phyloP scores from a whole-genome alignment of 2,329 filamentous ascomycete genomes.

The Alternaria arborescens region DNA sequence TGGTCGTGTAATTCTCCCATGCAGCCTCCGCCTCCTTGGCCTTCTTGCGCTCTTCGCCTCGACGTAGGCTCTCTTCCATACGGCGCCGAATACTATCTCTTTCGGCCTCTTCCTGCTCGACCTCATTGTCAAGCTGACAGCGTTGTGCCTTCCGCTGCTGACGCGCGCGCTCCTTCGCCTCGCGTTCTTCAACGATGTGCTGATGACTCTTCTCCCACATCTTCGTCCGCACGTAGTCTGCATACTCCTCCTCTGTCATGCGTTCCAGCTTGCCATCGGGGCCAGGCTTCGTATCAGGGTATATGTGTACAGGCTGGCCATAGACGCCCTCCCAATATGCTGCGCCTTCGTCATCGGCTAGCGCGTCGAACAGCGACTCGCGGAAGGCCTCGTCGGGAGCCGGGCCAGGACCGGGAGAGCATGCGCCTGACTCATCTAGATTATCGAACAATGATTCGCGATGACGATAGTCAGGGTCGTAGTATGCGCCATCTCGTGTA shows the following conservation, averaged over 20 bases:
- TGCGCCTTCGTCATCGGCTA: conserved; percentile 96
- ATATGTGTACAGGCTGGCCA: conserved; percentile 90
- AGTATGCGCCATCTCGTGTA: conserved; percentile 42
- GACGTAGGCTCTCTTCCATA: conserved; percentile 73
- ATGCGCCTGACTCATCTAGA: conserved; percentile 44
- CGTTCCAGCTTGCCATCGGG: conserved; percentile 70
- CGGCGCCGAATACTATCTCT: conserved; percentile 63
- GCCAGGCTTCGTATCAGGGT: conserved; percentile 66
- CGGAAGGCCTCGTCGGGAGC: conserved; percentile 81
- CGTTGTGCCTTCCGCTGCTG: conserved; percentile 56
- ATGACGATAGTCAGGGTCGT: conserved; percentile 40
- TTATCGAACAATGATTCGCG: conserved; percentile 46
- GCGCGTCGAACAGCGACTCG: conserved; percentile 93
- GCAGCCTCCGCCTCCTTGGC: conserved; percentile 64
- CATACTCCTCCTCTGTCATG: conserved; percentile 95
- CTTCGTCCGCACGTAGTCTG: conserved; percentile 79
- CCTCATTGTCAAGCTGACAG: conserved; percentile 52
- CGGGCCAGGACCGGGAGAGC: conserved; percentile 30
- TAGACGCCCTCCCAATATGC: conserved; percentile 97
- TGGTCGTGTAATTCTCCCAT: conserved; percentile 71
- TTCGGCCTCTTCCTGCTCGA: conserved; percentile 54
- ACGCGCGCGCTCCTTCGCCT: conserved; percentile 61
- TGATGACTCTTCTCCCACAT: conserved; percentile 98
- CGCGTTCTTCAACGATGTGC: conserved; percentile 79
- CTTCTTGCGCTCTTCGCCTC: conserved; percentile 70